Percentiles rank a stretch among this genome's conserved stretches.
These are phyloP conservation scores for Coemansia sp. DNA, from an alignment of 192 early-diverging fungal species.

Conservation along the genomic window DNA sequence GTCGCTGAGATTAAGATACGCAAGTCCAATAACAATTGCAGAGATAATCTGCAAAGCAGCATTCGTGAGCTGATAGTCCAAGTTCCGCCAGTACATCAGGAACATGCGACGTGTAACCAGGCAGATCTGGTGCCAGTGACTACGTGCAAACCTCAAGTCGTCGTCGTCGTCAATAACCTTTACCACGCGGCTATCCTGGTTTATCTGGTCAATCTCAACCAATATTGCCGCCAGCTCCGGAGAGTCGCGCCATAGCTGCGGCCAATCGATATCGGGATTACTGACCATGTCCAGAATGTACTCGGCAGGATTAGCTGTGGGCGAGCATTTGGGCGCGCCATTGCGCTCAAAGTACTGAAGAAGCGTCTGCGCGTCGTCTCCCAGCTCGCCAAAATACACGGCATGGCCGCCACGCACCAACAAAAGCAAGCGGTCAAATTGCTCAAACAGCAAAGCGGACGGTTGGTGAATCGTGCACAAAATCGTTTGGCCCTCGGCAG, in stretches of 20 bases:
- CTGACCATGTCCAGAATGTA: slow-evolving; percentile 82
- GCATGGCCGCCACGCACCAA: slow-evolving; percentile 73
- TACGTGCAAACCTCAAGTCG: slow-evolving; percentile 31
- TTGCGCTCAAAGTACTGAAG: slow-evolving; percentile 75
- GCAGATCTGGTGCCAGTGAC: slow-evolving; percentile 49
- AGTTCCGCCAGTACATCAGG: slow-evolving; percentile 65
- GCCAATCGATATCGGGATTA: slow-evolving; percentile 61
- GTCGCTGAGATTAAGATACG: slow-evolving; percentile 63
- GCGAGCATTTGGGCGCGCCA: slow-evolving; percentile 66
- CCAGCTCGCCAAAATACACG: slow-evolving; percentile 82
- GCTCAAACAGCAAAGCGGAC: slow-evolving; percentile 68
- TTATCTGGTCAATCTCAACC: slow-evolving; percentile 57
- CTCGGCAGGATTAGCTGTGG: slow-evolving; percentile 77
- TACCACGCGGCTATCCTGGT: slow-evolving; percentile 4
- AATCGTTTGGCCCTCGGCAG: slow-evolving; percentile 60
- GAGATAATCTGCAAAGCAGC: slow-evolving; percentile 55
- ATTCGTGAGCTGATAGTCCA: slow-evolving; percentile 70
- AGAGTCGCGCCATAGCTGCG: slow-evolving; percentile 67
- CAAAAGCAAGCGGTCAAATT: slow-evolving; percentile 72
- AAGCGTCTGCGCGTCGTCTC: slow-evolving; percentile 60
- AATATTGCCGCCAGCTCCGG: slow-evolving; percentile 43
- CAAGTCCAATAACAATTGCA: slow-evolving; percentile 64
- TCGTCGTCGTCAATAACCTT: slow-evolving; percentile 9
- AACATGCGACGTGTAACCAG: slow-evolving; percentile 67
- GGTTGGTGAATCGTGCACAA: slow-evolving; percentile 79